Base-by-base conservation (phyloP, 805 yeast genomes). In the Crinitomyces ghanaensis region DNA sequence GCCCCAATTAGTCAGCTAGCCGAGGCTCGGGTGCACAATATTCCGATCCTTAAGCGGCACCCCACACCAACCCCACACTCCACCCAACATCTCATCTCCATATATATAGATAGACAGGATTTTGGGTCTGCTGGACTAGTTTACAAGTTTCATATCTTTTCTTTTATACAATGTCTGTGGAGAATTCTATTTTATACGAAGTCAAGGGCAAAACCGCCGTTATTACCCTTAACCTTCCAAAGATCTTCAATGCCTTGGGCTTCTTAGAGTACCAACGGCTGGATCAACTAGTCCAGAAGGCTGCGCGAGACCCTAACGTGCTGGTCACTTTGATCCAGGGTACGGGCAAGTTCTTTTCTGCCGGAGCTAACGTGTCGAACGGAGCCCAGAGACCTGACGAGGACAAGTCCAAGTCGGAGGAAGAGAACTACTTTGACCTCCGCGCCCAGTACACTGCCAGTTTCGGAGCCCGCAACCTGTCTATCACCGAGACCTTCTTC, bases 281-380 rank as follows among this genome's bases (percentile, higher is more conserved):
- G 32, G 82, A 77, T 2, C 63, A 68, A 36, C 58, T 67, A 8
- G 56, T 84, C 8, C 72, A 72, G 42, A 50, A 63, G 38, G 85
- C 93, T 0, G 76, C 80, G 38, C 51, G 58, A 4, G 76, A 80
- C 37, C 71, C 72, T 16, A 60, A 63, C 14, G 75, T 88, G 0
- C 48, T 67, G 5, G 66, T 72, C 16, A 84, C 95, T 2, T 59
- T 80, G 31, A 55, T 84, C 31, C 75, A 72, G 48, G 66, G 84
- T 21, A 63, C 78, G 0, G 94, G 94, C 0, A 63, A 77, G 37
- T 79, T 69, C 52, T 84, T 83, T 54, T 74, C 84, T 17, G 79
- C 93, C 5, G 95, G 95, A 17, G 95, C 94, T 14, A 76, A 83
- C 50, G 70, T 80, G 33, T 64, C 60, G 31, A 64, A 58, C 27